Conservation (phyloP, 1,284 basidiomycete species). For the Sporisorium iseilematis-ciliati region DNA sequence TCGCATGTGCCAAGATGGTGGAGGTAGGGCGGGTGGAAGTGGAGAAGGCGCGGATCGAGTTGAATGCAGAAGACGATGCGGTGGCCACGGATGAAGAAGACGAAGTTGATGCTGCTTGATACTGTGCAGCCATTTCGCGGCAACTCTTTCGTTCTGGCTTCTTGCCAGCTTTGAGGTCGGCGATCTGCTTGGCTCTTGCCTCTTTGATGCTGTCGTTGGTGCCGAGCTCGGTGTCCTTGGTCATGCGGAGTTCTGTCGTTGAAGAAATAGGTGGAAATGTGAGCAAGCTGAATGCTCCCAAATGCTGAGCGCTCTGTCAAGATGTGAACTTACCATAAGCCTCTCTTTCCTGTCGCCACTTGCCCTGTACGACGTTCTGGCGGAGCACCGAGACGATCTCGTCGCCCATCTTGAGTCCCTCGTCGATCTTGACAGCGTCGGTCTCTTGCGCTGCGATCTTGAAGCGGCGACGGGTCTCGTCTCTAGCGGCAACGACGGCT, state of each 20-base stretch:
- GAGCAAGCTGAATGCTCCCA: background rate
- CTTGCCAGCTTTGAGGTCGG: constrained; percentile 57
- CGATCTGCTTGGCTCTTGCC: constrained; percentile 54
- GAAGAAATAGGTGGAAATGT: background rate
- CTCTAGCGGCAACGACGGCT: constrained; percentile 53
- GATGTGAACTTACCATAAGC: constrained; percentile 45
- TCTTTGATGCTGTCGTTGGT: constrained; percentile 66
- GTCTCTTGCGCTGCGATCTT: constrained; percentile 44
- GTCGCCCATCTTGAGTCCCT: constrained; percentile 61
- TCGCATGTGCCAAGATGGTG: constrained; percentile 22
- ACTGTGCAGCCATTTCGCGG: constrained; percentile 47
- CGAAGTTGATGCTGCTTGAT: constrained; percentile 25
- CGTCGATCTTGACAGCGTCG: constrained; percentile 57
- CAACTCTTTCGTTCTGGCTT: constrained; percentile 51
- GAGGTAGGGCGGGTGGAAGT: constrained; percentile 23
- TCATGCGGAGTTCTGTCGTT: constrained; percentile 57
- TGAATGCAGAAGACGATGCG: constrained; percentile 32
- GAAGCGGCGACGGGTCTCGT: constrained; percentile 58
- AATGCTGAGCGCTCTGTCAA: background rate
- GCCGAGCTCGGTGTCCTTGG: constrained; percentile 67
- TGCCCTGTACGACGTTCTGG: constrained; percentile 68
- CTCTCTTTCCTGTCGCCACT: constrained; percentile 45
- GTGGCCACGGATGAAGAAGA: constrained; percentile 37
- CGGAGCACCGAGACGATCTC: constrained; percentile 62
- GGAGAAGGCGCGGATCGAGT: constrained; percentile 38